phyloP scores from a whole-genome alignment of 2,329 filamentous ascomycete species.

The Sclerotinia subarctica region DNA sequence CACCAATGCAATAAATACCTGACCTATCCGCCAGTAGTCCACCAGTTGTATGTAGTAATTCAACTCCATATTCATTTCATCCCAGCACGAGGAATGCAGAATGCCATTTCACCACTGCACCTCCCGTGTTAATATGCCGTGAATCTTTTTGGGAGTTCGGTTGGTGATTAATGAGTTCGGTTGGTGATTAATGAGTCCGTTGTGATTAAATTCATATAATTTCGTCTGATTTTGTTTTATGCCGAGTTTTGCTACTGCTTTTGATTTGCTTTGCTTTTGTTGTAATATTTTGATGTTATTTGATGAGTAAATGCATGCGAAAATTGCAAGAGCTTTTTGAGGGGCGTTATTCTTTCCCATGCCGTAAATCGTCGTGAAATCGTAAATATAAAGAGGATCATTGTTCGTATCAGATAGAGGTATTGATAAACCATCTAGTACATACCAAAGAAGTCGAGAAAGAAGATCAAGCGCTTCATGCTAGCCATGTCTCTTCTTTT shows the following conservation, averaged over 20 bases:
- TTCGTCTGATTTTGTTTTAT: too few relatives aligned
- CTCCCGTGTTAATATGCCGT: too few relatives aligned
- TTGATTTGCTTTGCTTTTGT: too few relatives aligned
- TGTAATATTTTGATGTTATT: too few relatives aligned
- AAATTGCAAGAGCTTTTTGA: neutral
- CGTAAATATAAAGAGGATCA: neutral
- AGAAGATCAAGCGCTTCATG: conserved; percentile 23
- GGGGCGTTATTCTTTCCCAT: neutral
- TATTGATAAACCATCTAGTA: neutral
- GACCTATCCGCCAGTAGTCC: neutral
- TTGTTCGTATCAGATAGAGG: neutral
- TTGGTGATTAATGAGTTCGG: too few relatives aligned
- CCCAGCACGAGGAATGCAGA: neutral
- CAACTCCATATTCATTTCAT: neutral
- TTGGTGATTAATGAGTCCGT: too few relatives aligned
- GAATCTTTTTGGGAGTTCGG: neutral
- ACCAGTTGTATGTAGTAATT: neutral
- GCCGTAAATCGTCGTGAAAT: neutral
- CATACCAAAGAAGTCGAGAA: neutral
- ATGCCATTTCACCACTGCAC: neutral
- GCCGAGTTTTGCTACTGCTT: too few relatives aligned
- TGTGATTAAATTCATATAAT: too few relatives aligned
- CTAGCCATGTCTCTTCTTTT: conserved; percentile 37
- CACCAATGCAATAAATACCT: too few relatives aligned
- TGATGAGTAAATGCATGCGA: neutral